phyloP scores from a whole-genome alignment of 768 basidiomycete species.

The Boletus subcaerulescens region DNA sequence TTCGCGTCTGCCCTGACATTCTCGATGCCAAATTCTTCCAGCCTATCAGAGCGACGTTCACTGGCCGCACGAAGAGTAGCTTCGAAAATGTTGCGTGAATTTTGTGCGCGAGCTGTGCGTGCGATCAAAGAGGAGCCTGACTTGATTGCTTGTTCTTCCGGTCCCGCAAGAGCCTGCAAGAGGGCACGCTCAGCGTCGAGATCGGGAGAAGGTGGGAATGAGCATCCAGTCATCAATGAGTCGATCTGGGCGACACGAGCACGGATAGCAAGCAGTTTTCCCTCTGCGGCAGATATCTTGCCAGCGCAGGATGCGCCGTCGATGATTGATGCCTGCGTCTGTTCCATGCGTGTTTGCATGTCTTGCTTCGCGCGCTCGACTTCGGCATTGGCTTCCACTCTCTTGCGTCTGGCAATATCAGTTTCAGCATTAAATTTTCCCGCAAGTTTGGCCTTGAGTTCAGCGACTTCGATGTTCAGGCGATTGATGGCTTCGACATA shows the following conservation, averaged over 20 bases:
- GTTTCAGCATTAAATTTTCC: conserved; percentile 63
- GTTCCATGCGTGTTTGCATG: conserved; percentile 66
- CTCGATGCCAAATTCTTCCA: conserved; percentile 69
- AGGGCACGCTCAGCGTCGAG: conserved; percentile 73
- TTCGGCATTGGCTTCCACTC: conserved; percentile 66
- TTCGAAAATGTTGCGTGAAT: conserved; percentile 79
- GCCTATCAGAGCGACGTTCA: conserved; percentile 72
- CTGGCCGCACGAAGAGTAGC: conserved; percentile 82
- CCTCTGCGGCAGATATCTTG: conserved; percentile 65
- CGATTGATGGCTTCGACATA: conserved; percentile 94
- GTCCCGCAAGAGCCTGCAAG: conserved; percentile 59
- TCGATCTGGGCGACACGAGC: conserved; percentile 60
- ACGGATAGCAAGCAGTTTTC: conserved; percentile 62
- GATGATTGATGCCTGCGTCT: conserved; percentile 64
- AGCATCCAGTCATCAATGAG: conserved; percentile 34
- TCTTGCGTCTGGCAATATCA: conserved; percentile 64
- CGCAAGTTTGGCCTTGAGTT: conserved; percentile 82
- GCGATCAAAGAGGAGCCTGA: conserved; percentile 55
- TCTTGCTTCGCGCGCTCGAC: conserved; percentile 73
- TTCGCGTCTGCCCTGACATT: conserved; percentile 69
- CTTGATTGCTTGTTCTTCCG: conserved; percentile 68
- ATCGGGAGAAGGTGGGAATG: conserved; percentile 46
- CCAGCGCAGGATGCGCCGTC: conserved; percentile 77
- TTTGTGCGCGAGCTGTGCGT: conserved; percentile 65
- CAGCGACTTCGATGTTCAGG: conserved; percentile 77